phyloP scores from a whole-genome alignment of 169 alveolate species.

The Cystoisospora suis region DNA sequence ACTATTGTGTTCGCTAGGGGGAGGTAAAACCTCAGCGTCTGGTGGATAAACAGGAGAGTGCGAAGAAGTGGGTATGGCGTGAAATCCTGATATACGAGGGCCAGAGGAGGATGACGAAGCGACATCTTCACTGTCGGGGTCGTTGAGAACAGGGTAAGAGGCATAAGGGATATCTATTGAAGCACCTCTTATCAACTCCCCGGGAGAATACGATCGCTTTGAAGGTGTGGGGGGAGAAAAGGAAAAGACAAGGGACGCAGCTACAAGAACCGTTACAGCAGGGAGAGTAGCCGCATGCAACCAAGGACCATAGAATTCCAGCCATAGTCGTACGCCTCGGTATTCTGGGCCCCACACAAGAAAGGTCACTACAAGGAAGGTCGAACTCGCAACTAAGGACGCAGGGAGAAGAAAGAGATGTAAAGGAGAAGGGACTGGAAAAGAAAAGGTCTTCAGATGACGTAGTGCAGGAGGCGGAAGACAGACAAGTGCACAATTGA shows the following conservation, averaged over 20 bases:
- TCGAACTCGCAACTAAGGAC: not conserved
- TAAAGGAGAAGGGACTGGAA: not conserved
- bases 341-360: not conserved
- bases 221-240: not conserved
- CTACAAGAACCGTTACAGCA: not conserved
- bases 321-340: not conserved
- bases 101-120: too few relatives aligned
- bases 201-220: too few relatives aligned
- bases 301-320: not conserved
- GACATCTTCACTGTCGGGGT: too few relatives aligned
- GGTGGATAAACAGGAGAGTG: too few relatives aligned
- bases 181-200: too few relatives aligned
- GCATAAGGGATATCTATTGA: too few relatives aligned
- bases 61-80: too few relatives aligned
- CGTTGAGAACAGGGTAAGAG: too few relatives aligned
- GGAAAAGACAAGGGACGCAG: not conserved
- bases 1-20: too few relatives aligned
- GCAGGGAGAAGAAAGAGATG: not conserved
- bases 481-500: not conserved
- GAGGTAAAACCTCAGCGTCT: too few relatives aligned
- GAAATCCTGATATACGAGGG: too few relatives aligned
- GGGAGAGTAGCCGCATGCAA: not conserved
- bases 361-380: slow-evolving; percentile 4
- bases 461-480: not conserved
- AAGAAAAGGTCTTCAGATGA: not conserved